Percentiles rank a stretch among this genome's conserved stretches.
phyloP scores from a whole-genome alignment of 108 stramenopile species.

The Schizochytrium sp. region DNA sequence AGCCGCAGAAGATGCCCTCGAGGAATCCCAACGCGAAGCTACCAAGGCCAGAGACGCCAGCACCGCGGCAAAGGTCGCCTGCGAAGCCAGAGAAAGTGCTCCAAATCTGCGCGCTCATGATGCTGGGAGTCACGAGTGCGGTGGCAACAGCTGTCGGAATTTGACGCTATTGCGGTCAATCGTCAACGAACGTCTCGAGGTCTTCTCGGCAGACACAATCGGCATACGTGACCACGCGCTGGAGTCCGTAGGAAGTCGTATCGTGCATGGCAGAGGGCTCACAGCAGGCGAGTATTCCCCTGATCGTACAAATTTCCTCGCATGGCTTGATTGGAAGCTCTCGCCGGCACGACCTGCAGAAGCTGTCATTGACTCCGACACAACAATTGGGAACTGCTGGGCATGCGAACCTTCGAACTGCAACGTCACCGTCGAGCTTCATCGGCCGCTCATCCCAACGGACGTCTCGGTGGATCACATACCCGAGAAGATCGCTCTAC shows the following conservation, averaged over 20 bases:
- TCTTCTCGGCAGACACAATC: background rate
- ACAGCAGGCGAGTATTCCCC: background rate
- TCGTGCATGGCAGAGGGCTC: background rate
- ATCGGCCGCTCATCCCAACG: background rate
- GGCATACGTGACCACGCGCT: background rate
- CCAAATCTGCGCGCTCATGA: background rate
- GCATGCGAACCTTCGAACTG: background rate
- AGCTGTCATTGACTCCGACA: background rate
- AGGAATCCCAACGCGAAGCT: background rate
- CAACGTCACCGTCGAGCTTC: background rate
- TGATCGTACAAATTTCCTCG: background rate
- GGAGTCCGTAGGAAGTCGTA: background rate
- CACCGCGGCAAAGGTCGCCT: background rate
- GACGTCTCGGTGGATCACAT: background rate
- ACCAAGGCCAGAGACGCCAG: background rate
- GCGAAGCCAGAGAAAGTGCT: background rate
- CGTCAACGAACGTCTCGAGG: background rate
- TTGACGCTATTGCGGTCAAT: background rate
- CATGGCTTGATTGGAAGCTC: background rate
- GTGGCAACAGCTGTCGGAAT: background rate
- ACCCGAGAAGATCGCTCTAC: background rate
- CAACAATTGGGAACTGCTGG: background rate
- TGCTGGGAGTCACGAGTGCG: background rate
- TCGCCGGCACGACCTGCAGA: background rate
- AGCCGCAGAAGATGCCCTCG: background rate